phyloP scores from a whole-genome alignment of 768 basidiomycete species.

The Leucosporidium yakuticum region DNA sequence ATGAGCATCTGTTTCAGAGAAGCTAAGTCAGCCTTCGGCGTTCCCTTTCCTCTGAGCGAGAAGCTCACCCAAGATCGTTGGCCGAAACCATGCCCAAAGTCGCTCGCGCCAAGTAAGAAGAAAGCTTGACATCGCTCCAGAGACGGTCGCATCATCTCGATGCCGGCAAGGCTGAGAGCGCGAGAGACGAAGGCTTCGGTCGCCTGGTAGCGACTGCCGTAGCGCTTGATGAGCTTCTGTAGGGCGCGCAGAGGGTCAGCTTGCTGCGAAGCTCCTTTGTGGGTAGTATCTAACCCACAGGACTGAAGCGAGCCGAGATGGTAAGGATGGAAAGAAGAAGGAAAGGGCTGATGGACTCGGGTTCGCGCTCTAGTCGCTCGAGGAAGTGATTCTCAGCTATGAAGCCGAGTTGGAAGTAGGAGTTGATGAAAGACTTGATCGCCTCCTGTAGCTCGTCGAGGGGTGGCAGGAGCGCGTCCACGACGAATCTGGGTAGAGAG shows the following conservation, averaged over 20 bases:
- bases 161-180: not conserved
- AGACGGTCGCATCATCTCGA: not conserved
- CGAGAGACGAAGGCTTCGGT: not conserved
- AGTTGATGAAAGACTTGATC: not conserved
- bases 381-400: not conserved
- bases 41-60: too few relatives aligned
- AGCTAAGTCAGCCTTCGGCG: too few relatives aligned
- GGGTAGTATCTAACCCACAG: not conserved
- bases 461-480: too few relatives aligned
- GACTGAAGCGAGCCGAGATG: slow-evolving; percentile 6
- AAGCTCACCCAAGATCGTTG: too few relatives aligned
- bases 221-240: not conserved
- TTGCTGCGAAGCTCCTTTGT: too few relatives aligned
- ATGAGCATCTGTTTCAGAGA: not conserved
- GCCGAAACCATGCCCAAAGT: not conserved
- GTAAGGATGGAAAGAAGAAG: slow-evolving; percentile 8
- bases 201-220: not conserved
- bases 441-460: not conserved
- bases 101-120: not conserved
- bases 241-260: too few relatives aligned
- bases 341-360: not conserved
- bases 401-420: slow-evolving; percentile 1
- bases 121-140: not conserved
- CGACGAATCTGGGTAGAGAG: too few relatives aligned
- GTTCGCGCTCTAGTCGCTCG: not conserved